Base-by-base conservation (phyloP, 2,329 filamentous ascomycete species). In the Periconia sp. region DNA sequence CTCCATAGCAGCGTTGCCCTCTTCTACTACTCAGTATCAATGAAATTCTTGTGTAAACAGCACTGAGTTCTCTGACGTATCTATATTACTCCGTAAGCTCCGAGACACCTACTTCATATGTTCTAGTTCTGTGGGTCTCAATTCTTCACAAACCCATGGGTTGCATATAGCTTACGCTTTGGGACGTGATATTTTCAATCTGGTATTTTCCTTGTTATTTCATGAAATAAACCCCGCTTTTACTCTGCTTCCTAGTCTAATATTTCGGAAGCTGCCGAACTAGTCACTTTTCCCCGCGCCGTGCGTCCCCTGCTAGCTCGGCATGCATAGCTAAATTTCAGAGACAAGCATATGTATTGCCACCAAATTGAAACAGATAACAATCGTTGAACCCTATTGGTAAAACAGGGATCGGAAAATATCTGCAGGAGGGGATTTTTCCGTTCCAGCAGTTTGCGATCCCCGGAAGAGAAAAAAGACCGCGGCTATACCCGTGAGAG, bases 191-290 rank as follows among this genome's bases (percentile, higher is more conserved):
- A 37, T 14, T 11, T 5, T 37, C 23, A 27, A 37, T 37, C 33
- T 5, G 33, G 33, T n/a, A 3, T 11, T 5, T 37, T 11, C 3
- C 33, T 14, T 37, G 3, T 37, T 37, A 14, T 3, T n/a, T n/a
- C 11, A 6, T 37, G 6, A 49, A n/a, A 52, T 41, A n/a, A 44
- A 47, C 37, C 45, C 45, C 9, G 45, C 33, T 47, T 47, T 18
- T 18, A 33, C 30, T 47, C 30, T 31, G 45, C 27, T 37, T 37
- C 45, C 45, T 47, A 3, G 27, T 37, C 30, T 37, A 47, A 27
- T 9, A 2, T 27, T 37, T 47, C 45, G 45, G 45, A 47, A 47
- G 45, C 45, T 47, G 45, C 45, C 45, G 45, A 47, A 47, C 45
- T 47, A 47, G 45, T 47, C 45, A 20, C 45, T 7, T 27, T 47